Evolutionary conservation across 352 stramenopile genomes (phyloP).

Genomic region (Poterioochromonas sp.): DNA sequence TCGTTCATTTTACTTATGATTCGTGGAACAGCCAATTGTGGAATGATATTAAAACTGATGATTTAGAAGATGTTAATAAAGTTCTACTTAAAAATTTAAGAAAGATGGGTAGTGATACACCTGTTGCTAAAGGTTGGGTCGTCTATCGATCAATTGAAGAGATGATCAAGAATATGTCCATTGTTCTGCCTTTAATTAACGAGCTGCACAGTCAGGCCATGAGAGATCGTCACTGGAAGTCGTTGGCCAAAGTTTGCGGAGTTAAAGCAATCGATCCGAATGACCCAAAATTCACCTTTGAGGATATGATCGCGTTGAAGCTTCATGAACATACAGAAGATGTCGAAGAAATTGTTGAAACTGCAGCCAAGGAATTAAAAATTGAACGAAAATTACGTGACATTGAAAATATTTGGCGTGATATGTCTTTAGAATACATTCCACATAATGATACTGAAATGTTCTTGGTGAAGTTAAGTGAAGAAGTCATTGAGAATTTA

Average conservation of each 20-base stretch:
- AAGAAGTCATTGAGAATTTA: slow-evolving; percentile 88
- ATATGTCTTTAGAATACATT: slow-evolving; percentile 87
- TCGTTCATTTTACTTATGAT: slow-evolving; percentile 56
- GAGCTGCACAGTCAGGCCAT: slow-evolving; percentile 95
- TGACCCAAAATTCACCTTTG: slow-evolving; percentile 85
- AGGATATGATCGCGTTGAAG: slow-evolving; percentile 79
- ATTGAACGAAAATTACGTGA: slow-evolving; percentile 86
- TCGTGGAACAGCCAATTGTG: slow-evolving; percentile 69
- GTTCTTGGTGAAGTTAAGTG: slow-evolving; percentile 85
- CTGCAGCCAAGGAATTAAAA: slow-evolving; percentile 92
- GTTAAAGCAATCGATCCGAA: slow-evolving; percentile 76
- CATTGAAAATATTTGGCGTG: slow-evolving; percentile 76
- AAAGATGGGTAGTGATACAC: slow-evolving; percentile 45
- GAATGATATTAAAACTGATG: slow-evolving; percentile 64
- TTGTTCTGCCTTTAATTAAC: slow-evolving; percentile 86
- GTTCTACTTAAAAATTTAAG: slow-evolving; percentile 50
- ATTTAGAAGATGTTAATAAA: slow-evolving; percentile 63
- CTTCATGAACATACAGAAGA: slow-evolving; percentile 80
- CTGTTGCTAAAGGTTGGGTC: slow-evolving; percentile 66
- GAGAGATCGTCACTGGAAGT: slow-evolving; percentile 86
- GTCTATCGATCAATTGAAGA: slow-evolving; percentile 64
- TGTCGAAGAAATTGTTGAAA: slow-evolving; percentile 96
- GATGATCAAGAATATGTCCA: slow-evolving; percentile 88
- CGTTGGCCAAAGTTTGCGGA: slow-evolving; percentile 83
- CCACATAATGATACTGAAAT: slow-evolving; percentile 62